phyloP scores from a whole-genome alignment of 805 yeast species.

The Saturnispora kantuleensis region DNA sequence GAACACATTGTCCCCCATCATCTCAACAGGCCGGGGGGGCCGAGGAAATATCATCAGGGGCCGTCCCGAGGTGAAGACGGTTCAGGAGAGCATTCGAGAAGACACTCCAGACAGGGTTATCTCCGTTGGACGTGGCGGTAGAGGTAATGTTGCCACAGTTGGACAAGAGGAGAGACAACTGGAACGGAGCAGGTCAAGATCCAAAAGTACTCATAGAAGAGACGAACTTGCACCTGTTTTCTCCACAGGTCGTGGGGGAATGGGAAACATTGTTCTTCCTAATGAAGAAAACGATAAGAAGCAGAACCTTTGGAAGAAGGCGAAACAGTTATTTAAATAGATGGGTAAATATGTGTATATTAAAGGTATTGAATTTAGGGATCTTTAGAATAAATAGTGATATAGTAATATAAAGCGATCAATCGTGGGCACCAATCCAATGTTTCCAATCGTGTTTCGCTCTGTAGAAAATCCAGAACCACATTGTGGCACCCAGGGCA shows the following conservation, averaged over 20 bases:
- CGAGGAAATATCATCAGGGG: conserved; percentile 1
- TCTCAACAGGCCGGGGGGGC: conserved; percentile 4
- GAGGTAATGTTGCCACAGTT: conserved; percentile 38
- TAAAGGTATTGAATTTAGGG: background rate
- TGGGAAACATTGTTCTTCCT: conserved; percentile 33
- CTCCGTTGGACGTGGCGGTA: conserved; percentile 52
- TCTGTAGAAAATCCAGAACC: conserved; percentile 83
- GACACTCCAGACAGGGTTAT: conserved; percentile 25
- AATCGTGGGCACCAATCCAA: conserved; percentile 33
- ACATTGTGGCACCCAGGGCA: conserved; percentile 73
- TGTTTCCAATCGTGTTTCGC: conserved; percentile 62
- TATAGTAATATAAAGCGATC: background rate
- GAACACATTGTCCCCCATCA: background rate
- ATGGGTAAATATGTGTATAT: background rate
- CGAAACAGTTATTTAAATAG: conserved; percentile 2
- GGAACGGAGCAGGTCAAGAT: too few relatives aligned
- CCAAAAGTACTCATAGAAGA: conserved; percentile 27
- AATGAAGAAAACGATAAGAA: conserved; percentile 11
- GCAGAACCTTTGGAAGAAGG: conserved; percentile 25
- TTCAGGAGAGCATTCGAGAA: conserved; percentile 4
- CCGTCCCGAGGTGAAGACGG: background rate
- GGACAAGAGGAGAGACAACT: conserved; percentile 27
- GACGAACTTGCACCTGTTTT: conserved; percentile 31
- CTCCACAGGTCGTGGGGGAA: conserved; percentile 51
- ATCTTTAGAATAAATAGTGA: background rate